These are phyloP conservation scores for Rhodocollybia butyracea DNA, from an alignment of 768 basidiomycete species.

Conservation along the genomic window DNA sequence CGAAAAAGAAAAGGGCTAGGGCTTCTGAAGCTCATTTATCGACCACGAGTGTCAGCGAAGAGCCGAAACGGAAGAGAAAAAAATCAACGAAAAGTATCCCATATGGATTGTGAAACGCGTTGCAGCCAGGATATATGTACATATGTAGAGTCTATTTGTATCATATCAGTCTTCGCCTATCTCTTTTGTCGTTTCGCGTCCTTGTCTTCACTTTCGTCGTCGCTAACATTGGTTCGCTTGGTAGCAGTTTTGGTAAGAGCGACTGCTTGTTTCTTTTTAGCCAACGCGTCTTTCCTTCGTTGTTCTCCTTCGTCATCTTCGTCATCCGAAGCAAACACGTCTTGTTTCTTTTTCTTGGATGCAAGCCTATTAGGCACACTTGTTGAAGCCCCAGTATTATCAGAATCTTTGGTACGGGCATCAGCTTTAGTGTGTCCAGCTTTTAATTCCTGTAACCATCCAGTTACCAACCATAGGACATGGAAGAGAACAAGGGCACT, in stretches of 20 bases:
- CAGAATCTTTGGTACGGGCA: conserved; percentile 6
- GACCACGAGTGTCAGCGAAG: conserved; percentile 20
- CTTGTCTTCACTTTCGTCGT: conserved; percentile 22
- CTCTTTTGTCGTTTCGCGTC: conserved; percentile 34
- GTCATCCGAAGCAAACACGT: conserved; percentile 58
- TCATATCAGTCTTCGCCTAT: not conserved
- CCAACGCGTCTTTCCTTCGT: conserved; percentile 18
- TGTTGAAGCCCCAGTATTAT: not conserved
- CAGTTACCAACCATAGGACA: not conserved
- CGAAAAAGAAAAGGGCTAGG: conserved; percentile 29
- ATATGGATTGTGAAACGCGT: not conserved
- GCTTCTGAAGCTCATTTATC: conserved; percentile 22
- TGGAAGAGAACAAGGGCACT: not conserved
- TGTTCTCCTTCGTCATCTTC: conserved; percentile 23
- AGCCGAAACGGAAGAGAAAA: conserved; percentile 30
- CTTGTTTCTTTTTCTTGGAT: conserved; percentile 48
- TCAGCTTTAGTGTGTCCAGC: conserved; percentile 35
- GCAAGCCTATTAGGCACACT: conserved; percentile 35
- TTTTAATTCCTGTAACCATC: conserved; percentile 48
- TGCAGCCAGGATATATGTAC: not conserved
- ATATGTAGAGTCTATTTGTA: not conserved
- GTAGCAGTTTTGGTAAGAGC: conserved; percentile 12
- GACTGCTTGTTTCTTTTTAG: conserved; percentile 16
- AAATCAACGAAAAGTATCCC: conserved; percentile 19
- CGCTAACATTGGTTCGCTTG: conserved; percentile 18